These are phyloP conservation scores for Albatrellus ellisii DNA, from an alignment of 768 basidiomycete species.

Conservation along the genomic window DNA sequence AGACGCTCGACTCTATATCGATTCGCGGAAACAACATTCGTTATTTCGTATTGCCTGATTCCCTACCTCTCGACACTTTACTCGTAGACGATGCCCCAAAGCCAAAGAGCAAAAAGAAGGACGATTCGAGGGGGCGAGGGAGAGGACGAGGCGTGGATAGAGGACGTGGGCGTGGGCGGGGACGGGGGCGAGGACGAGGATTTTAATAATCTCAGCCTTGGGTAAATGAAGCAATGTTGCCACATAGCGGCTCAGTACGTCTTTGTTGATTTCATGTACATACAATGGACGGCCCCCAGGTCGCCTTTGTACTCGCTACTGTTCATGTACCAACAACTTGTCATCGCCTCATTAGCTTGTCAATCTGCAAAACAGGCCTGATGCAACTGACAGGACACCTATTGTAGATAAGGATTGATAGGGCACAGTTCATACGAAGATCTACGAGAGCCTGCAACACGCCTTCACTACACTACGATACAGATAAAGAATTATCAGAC, in stretches of 20 bases:
- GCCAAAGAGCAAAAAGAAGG: conserved; percentile 88
- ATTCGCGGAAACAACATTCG: conserved; percentile 96
- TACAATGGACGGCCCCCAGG: conserved; percentile 1
- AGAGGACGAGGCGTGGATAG: conserved; percentile 37
- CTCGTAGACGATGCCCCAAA: conserved; percentile 97
- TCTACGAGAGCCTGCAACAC: no score
- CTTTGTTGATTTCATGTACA: conserved; percentile 3
- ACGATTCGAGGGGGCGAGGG: conserved; percentile 52
- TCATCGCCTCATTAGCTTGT: no score
- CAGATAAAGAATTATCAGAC: no score
- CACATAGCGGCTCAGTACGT: neutral
- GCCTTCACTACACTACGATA: no score
- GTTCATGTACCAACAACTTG: no score
- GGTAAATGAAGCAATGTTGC: neutral
- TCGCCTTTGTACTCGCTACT: no score
- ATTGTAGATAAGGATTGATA: no score
- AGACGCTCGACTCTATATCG: conserved; percentile 78
- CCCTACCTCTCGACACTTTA: conserved; percentile 89
- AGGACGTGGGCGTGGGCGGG: conserved; percentile 37
- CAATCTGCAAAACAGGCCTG: no score
- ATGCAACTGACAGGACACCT: no score
- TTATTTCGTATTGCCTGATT: conserved; percentile 96
- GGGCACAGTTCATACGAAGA: no score
- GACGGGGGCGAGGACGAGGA: conserved; percentile 35
- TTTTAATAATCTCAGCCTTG: conserved; percentile 5